These are phyloP conservation scores for Raffaelea arxii DNA, from an alignment of 2,329 filamentous ascomycete species.

Conservation along the genomic window DNA sequence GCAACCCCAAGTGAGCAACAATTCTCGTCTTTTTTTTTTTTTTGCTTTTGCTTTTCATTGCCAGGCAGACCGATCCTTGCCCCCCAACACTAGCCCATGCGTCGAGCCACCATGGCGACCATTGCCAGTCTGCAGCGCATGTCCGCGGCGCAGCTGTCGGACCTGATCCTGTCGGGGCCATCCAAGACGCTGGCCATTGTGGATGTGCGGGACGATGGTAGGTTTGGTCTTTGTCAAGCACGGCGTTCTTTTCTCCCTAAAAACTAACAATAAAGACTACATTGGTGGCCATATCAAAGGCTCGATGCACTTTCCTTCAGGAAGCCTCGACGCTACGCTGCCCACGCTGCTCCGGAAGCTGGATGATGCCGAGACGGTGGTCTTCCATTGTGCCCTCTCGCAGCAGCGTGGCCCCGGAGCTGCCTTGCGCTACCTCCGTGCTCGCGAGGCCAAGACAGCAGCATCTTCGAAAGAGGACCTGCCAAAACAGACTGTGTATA, in stretches of 20 bases:
- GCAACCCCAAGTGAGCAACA: no score
- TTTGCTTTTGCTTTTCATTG: no score
- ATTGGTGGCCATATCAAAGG: constrained; percentile 81
- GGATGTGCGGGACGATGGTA: constrained; percentile 81
- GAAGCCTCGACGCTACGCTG: constrained; percentile 63
- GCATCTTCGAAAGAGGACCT: background rate
- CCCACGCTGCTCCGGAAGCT: constrained; percentile 76
- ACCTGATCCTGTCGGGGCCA: constrained; percentile 47
- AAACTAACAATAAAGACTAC: constrained; percentile 49
- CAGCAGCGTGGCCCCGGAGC: constrained; percentile 84
- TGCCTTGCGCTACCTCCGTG: constrained; percentile 68
- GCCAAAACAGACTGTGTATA: constrained; percentile 59
- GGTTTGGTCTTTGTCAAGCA: constrained; percentile 10
- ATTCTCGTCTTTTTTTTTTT: no score
- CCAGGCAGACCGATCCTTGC: no score
- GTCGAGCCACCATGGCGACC: constrained; percentile 39
- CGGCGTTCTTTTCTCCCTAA: background rate
- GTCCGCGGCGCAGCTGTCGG: constrained; percentile 56
- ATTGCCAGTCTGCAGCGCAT: constrained; percentile 58
- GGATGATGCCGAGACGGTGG: constrained; percentile 66
- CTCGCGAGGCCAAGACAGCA: constrained; percentile 33
- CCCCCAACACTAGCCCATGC: no score
- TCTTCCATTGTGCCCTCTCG: constrained; percentile 90
- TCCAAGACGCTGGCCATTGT: constrained; percentile 57
- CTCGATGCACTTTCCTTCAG: constrained; percentile 65